These are phyloP conservation scores for Phytopythium kandeliae DNA, from an alignment of 352 stramenopile genomes.

Conservation along the genomic window DNA sequence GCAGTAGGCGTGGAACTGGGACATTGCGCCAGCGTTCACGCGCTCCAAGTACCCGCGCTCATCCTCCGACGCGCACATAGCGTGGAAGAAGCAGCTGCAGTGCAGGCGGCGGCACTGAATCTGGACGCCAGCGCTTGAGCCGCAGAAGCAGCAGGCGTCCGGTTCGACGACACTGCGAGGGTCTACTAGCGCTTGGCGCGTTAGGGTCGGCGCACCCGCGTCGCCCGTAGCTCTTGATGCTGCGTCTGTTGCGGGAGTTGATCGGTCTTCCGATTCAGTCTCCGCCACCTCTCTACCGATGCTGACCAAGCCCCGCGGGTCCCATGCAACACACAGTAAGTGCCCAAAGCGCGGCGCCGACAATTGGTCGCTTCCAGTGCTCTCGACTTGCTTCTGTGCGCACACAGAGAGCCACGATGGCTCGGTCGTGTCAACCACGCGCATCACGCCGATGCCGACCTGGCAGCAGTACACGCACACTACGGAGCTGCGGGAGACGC, in stretches of 20 bases:
- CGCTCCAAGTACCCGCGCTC: conserved; percentile 31
- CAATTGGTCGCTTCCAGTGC: background rate
- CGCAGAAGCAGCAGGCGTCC: conserved; percentile 47
- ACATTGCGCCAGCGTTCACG: conserved; percentile 17
- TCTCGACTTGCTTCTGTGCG: conserved; percentile 2
- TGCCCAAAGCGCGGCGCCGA: conserved; percentile 24
- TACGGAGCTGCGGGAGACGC: conserved; percentile 10
- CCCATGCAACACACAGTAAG: conserved; percentile 43
- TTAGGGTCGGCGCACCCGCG: background rate
- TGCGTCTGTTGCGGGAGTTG: background rate
- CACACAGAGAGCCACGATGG: conserved; percentile 15
- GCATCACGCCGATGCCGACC: conserved; percentile 15
- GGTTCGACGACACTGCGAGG: conserved; percentile 5
- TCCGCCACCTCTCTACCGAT: background rate
- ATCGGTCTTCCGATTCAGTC: conserved; percentile 3
- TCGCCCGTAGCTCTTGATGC: background rate
- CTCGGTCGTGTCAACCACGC: conserved; percentile 19
- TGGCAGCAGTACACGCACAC: conserved; percentile 44
- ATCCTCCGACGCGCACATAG: conserved; percentile 40
- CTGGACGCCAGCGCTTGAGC: conserved; percentile 24
- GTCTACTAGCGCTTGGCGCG: background rate
- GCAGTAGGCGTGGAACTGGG: conserved; percentile 60
- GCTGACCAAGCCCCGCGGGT: conserved; percentile 25
- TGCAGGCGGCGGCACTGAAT: conserved; percentile 54
- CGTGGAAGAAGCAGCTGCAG: conserved; percentile 61